Conservation (phyloP, 306 rosid genomes). For the Prunus campanulata region DNA sequence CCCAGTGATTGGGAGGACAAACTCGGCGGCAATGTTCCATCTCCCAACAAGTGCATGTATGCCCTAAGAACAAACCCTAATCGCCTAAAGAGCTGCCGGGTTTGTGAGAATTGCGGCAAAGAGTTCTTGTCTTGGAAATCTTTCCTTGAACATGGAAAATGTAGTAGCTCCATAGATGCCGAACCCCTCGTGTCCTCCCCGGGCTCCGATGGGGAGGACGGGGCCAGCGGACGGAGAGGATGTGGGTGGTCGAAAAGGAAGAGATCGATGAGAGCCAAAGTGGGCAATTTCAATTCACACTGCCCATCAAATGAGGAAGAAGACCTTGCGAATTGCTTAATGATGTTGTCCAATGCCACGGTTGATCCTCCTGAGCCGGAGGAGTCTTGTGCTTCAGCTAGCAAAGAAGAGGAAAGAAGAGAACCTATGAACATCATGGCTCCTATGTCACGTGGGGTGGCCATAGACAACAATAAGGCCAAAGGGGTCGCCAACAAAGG, state of each 20-base stretch:
- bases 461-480: slow-evolving; percentile 27
- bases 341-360: slow-evolving; percentile 80
- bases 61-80: slow-evolving; percentile 85
- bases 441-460: slow-evolving; percentile 41
- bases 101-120: slow-evolving; percentile 79
- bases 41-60: slow-evolving; percentile 72
- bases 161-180: slow-evolving; percentile 54
- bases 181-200: slow-evolving; percentile 67
- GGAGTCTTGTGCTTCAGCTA: slow-evolving; percentile 81
- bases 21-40: slow-evolving; percentile 34
- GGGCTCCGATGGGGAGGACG: slow-evolving; percentile 39
- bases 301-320: slow-evolving; percentile 86
- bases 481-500: slow-evolving; percentile 55
- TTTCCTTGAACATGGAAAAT: slow-evolving; percentile 86
- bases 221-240: slow-evolving; percentile 26
- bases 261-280: slow-evolving; percentile 63
- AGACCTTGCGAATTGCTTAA: slow-evolving; percentile 81
- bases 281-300: slow-evolving; percentile 47
- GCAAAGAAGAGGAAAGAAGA: slow-evolving; percentile 68
- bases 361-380: slow-evolving; percentile 64
- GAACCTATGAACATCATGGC: slow-evolving; percentile 46
- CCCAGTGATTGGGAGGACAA: slow-evolving; percentile 79
- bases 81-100: slow-evolving; percentile 67
- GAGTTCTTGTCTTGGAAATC: slow-evolving; percentile 86
- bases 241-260: slow-evolving; percentile 74